Evolutionary conservation across 1,284 basidiomycete species (phyloP).

Genomic region (Coniferiporia weirii): DNA sequence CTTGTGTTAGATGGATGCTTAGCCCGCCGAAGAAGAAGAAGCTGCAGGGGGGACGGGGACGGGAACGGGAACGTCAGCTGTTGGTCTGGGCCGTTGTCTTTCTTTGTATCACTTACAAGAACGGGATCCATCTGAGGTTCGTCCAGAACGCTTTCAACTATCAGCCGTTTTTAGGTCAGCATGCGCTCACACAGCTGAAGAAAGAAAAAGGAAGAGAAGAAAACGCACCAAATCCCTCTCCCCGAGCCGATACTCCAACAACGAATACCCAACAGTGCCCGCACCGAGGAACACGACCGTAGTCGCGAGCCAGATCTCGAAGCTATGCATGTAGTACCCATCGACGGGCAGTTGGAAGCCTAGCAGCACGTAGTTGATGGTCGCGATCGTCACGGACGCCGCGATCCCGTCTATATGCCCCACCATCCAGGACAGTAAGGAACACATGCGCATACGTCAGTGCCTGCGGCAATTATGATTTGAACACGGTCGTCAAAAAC

Average conservation of each 20-base stretch:
- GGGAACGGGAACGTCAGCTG: constrained; percentile 17
- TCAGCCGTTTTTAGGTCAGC: too few species aligned
- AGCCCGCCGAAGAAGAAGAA: constrained; percentile 84
- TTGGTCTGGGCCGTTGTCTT: too few species aligned
- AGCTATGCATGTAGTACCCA: constrained; percentile 65
- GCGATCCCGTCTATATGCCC: constrained; percentile 56
- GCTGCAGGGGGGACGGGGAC: constrained; percentile 35
- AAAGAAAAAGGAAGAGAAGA: constrained; percentile 18
- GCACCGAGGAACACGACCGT: constrained; percentile 70
- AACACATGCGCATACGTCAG: too few species aligned
- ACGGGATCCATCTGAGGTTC: constrained; percentile 73
- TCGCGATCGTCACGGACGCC: constrained; percentile 56
- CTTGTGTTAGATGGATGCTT: constrained; percentile 65
- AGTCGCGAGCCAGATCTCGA: constrained; percentile 75
- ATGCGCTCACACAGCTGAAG: too few species aligned
- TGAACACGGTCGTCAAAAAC: too few species aligned
- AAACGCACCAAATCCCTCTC: constrained; percentile 47
- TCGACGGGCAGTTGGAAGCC: constrained; percentile 62
- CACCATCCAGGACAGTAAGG: too few species aligned
- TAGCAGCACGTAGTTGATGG: constrained; percentile 68
- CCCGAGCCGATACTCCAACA: constrained; percentile 75
- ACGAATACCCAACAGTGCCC: constrained; percentile 66
- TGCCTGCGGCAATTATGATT: too few species aligned
- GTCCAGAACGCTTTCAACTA: constrained; percentile 29
- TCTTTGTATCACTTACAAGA: constrained; percentile 65